Conservation (phyloP, 305 asterid species). For the Fraxinus floribunda region DNA sequence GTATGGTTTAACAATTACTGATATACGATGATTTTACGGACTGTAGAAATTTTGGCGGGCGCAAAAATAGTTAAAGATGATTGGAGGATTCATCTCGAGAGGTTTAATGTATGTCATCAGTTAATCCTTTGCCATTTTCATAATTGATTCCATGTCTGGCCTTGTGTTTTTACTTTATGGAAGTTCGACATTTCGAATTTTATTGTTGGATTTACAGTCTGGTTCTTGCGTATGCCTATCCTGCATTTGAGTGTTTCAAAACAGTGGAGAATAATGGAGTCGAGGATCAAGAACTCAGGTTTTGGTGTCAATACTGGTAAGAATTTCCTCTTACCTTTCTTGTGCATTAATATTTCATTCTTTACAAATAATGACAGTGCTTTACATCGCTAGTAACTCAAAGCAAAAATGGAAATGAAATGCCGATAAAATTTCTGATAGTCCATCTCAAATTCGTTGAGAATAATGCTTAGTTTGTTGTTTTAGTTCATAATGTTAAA, state of each 20-base stretch:
- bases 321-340: neutral
- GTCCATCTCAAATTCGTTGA: neutral
- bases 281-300: slow-evolving; percentile 65
- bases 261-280: slow-evolving; percentile 74
- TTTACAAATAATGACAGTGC: neutral
- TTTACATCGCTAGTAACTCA: neutral
- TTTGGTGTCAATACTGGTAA: slow-evolving; percentile 98
- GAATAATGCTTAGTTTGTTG: neutral
- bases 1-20: neutral
- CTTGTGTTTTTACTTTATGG: neutral
- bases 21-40: neutral
- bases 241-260: slow-evolving; percentile 90
- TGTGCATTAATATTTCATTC: neutral
- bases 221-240: slow-evolving; percentile 91
- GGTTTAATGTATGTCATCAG: neutral
- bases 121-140: neutral
- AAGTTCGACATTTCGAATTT: neutral
- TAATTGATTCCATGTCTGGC: neutral
- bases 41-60: neutral
- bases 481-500: neutral
- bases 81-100: slow-evolving; percentile 8
- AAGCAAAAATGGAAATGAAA: neutral
- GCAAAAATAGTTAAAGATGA: neutral
- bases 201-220: slow-evolving; percentile 42
- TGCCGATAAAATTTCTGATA: neutral